Conservation (phyloP, 2,329 filamentous ascomycete species). For the Microthyrium microscopicum region DNA sequence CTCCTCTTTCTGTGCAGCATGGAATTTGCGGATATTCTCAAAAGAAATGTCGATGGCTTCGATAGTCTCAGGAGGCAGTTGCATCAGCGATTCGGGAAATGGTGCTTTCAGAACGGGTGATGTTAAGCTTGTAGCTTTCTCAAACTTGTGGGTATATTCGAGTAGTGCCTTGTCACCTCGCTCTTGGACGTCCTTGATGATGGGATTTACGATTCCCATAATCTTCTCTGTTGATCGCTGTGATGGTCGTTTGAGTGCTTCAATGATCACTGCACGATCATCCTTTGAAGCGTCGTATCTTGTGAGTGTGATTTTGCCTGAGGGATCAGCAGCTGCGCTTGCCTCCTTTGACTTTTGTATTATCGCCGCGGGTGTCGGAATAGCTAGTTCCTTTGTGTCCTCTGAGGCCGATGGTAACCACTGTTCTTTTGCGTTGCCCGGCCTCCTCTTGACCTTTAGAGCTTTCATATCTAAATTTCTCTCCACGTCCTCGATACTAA, state of each 20-base stretch:
- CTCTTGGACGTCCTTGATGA: conserved; percentile 71
- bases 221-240: conserved; percentile 92
- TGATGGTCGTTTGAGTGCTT: conserved; percentile 71
- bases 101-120: conserved; percentile 82
- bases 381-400: not conserved
- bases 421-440: conserved; percentile 84
- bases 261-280: conserved; percentile 46
- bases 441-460: conserved; percentile 83
- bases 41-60: conserved; percentile 87
- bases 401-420: conserved; percentile 59
- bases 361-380: conserved; percentile 34
- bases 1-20: conserved; percentile 75
- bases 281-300: conserved; percentile 54
- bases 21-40: conserved; percentile 89
- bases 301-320: conserved; percentile 63
- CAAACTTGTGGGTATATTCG: conserved; percentile 93
- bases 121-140: conserved; percentile 80
- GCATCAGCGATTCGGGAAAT: conserved; percentile 74
- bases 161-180: conserved; percentile 79
- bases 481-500: conserved; percentile 78
- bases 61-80: conserved; percentile 65
- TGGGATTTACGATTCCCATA: conserved; percentile 76
- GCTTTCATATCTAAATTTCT: conserved; percentile 86
- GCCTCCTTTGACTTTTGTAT: conserved; percentile 26
- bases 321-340: conserved; percentile 28